Percentiles rank a stretch among this genome's conserved stretches.
Evolutionary conservation across 371 early-diverging fungal species (phyloP).

Genomic region (Apophysomyces ossiformis): DNA sequence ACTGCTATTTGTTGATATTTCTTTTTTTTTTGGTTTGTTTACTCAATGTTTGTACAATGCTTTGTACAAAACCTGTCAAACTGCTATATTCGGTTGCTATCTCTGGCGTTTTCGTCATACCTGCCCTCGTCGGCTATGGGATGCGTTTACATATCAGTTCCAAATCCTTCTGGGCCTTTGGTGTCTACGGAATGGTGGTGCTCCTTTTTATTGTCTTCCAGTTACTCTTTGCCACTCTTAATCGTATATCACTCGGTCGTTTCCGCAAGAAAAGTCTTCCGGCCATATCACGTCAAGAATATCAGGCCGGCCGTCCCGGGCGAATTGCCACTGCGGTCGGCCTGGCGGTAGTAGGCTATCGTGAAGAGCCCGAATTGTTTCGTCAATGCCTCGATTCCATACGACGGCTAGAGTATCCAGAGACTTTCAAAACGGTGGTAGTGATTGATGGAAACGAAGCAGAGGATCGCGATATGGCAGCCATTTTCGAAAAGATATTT

Average conservation of each 20-base stretch:
- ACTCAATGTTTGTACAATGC: slow-evolving; percentile 13
- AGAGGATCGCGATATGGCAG: slow-evolving; percentile 66
- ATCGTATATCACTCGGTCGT: slow-evolving; percentile 30
- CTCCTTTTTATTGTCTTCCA: slow-evolving; percentile 45
- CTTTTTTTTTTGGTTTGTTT: not conserved
- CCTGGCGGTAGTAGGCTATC: slow-evolving; percentile 63
- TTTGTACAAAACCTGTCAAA: slow-evolving; percentile 49
- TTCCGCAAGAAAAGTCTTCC: slow-evolving; percentile 20
- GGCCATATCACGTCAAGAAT: slow-evolving; percentile 12
- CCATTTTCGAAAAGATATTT: slow-evolving; percentile 60
- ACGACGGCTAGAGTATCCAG: slow-evolving; percentile 54
- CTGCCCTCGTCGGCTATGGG: slow-evolving; percentile 52
- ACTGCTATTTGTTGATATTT: not conserved
- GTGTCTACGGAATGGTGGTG: slow-evolving; percentile 51
- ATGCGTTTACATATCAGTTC: slow-evolving; percentile 34
- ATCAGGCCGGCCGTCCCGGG: not conserved
- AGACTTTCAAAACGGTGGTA: slow-evolving; percentile 55
- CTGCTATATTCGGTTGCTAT: slow-evolving; percentile 43
- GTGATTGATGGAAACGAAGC: slow-evolving; percentile 66
- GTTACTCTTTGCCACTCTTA: slow-evolving; percentile 46
- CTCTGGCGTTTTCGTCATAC: slow-evolving; percentile 48
- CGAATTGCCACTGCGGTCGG: slow-evolving; percentile 43
- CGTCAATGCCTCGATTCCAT: slow-evolving; percentile 62
- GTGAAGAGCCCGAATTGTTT: slow-evolving; percentile 64
- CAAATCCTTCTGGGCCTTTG: slow-evolving; percentile 40